phyloP scores from a whole-genome alignment of 768 basidiomycete species.

The Butyriboletus loyo region DNA sequence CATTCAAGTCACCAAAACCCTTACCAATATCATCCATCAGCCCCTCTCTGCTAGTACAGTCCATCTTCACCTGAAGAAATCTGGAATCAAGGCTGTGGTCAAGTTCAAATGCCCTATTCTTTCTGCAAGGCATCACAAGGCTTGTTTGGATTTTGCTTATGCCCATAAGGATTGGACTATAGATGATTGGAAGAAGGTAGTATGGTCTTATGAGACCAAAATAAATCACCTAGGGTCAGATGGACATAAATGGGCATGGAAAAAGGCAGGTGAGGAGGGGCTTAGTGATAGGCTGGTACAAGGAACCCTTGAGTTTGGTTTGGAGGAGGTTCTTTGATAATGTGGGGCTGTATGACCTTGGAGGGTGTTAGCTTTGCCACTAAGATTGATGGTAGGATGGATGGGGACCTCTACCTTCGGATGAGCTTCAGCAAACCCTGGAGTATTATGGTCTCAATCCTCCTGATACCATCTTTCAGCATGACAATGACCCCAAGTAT shows the following conservation, averaged over 20 bases:
- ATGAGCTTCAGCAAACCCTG: background rate
- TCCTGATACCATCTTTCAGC: too few relatives aligned
- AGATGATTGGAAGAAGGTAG: too few relatives aligned
- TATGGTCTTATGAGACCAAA: background rate
- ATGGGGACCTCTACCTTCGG: background rate
- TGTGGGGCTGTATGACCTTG: background rate
- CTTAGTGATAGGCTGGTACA: background rate
- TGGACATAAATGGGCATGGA: background rate
- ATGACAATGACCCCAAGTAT: too few relatives aligned
- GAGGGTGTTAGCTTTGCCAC: background rate
- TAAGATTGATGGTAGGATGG: background rate
- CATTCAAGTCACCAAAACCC: background rate
- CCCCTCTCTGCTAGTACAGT: background rate
- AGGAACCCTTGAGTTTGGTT: background rate
- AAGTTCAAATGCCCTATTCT: too few relatives aligned
- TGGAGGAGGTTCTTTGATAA: background rate
- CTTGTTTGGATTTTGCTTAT: too few relatives aligned
- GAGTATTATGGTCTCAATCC: too few relatives aligned
- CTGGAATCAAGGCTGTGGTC: too few relatives aligned
- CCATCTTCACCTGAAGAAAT: too few relatives aligned
- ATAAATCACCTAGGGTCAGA: too few relatives aligned
- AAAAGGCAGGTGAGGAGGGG: background rate
- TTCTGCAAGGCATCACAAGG: too few relatives aligned
- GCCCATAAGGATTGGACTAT: too few relatives aligned
- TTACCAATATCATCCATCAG: background rate